phyloP scores from a whole-genome alignment of 2,329 filamentous ascomycete species.

The Beauveria pseudobassiana region DNA sequence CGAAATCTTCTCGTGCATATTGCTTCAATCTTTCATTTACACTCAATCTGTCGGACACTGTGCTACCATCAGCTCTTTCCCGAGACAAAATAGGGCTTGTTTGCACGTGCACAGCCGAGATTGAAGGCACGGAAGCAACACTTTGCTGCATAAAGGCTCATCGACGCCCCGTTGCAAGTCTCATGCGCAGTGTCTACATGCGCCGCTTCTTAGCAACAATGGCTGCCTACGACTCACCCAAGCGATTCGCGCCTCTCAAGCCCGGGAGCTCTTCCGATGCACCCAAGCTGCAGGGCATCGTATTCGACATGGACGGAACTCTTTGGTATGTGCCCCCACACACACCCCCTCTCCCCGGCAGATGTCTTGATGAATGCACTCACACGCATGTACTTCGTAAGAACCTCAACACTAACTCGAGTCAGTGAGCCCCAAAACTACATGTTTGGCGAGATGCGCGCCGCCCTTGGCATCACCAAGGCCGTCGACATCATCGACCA shows the following conservation, averaged over 20 bases:
- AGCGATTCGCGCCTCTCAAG: slow-evolving; percentile 51
- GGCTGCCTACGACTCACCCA: slow-evolving; percentile 28
- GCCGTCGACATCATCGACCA: slow-evolving; percentile 80
- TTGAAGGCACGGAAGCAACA: not conserved
- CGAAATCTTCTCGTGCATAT: no score
- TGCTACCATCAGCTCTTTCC: not conserved
- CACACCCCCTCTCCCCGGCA: not conserved
- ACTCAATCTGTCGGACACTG: not conserved
- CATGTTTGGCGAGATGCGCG: slow-evolving; percentile 89
- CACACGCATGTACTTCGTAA: slow-evolving; percentile 3
- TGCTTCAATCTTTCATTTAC: no score
- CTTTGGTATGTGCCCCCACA: slow-evolving; percentile 54
- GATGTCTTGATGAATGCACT: no score
- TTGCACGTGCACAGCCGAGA: not conserved
- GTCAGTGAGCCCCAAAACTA: slow-evolving; percentile 79
- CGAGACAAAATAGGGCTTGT: not conserved
- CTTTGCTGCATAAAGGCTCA: slow-evolving; percentile 1
- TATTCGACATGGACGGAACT: slow-evolving; percentile 96
- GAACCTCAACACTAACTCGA: not conserved
- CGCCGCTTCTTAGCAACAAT: slow-evolving; percentile 33
- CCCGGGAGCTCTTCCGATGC: slow-evolving; percentile 25
- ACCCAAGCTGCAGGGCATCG: slow-evolving; percentile 49
- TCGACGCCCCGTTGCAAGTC: not conserved
- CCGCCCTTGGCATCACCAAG: slow-evolving; percentile 64
- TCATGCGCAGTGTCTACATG: slow-evolving; percentile 12